These are phyloP conservation scores for Podospora sp. DNA, from an alignment of 495 filamentous ascomycete species.

Conservation along the genomic window DNA sequence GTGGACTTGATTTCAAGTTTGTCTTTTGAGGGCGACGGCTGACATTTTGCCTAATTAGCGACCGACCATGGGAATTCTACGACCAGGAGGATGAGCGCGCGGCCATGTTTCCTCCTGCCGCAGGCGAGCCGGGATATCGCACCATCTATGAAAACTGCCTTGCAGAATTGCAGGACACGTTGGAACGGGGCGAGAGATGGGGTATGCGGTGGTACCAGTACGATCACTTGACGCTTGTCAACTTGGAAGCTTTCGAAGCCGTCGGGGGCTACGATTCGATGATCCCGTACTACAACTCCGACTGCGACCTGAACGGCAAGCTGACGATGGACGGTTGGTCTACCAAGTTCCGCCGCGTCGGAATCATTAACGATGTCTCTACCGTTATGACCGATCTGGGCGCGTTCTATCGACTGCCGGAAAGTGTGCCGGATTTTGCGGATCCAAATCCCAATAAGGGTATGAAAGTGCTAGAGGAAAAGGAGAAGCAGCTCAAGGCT, in stretches of 20 bases:
- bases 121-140: slow-evolving; percentile 46
- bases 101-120: slow-evolving; percentile 32
- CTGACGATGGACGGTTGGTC: slow-evolving; percentile 55
- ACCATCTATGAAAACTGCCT: slow-evolving; percentile 55
- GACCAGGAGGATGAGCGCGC: slow-evolving; percentile 41
- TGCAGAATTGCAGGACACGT: slow-evolving; percentile 41
- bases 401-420: slow-evolving; percentile 48
- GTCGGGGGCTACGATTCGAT: slow-evolving; percentile 61
- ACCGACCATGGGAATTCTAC: slow-evolving; percentile 37
- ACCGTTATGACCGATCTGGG: slow-evolving; percentile 46
- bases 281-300: slow-evolving; percentile 63
- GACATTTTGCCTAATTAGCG: slow-evolving; percentile 11
- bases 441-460: slow-evolving; percentile 45
- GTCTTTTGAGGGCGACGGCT: too few species aligned
- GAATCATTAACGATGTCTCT: slow-evolving; percentile 56
- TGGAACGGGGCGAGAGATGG: slow-evolving; percentile 43
- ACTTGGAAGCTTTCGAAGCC: slow-evolving; percentile 52
- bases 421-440: slow-evolving; percentile 33
- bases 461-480: slow-evolving; percentile 18
- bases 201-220: slow-evolving; percentile 58
- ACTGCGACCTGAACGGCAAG: slow-evolving; percentile 61
- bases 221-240: slow-evolving; percentile 60
- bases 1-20: too few species aligned
- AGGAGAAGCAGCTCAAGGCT: slow-evolving; percentile 23
- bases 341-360: slow-evolving; percentile 46